A percentile compares a stretch with the other conserved stretches of the same genome.
These are phyloP conservation scores for Bolboschoenus planiculmis DNA, from an alignment of 176 grass and related monocot genomes.

Conservation along the genomic window DNA sequence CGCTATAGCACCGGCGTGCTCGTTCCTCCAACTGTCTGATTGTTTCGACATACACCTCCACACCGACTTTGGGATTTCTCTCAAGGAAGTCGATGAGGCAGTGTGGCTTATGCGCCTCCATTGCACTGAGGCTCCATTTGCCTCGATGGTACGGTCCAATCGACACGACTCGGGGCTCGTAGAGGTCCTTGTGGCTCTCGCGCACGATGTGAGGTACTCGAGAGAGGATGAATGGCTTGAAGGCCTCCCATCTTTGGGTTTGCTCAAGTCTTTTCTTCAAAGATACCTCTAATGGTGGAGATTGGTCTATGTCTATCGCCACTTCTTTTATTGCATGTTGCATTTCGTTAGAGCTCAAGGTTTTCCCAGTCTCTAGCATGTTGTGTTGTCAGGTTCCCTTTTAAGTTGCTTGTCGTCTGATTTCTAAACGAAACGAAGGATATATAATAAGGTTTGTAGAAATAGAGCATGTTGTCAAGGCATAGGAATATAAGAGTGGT, in stretches of 20 bases:
- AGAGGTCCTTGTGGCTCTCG: neutral
- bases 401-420: neutral
- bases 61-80: neutral
- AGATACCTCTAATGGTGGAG: slow-evolving; percentile 3
- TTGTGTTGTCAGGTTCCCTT: neutral
- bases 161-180: slow-evolving; percentile 22
- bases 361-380: neutral
- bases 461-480: neutral
- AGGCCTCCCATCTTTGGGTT: neutral
- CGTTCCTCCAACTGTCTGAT: slow-evolving; percentile 4
- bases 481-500: neutral
- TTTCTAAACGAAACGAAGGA: neutral
- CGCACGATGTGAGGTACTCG: slow-evolving; percentile 6
- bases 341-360: neutral
- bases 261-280: neutral
- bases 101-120: slow-evolving; percentile 15
- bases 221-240: slow-evolving; percentile 9
- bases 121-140: neutral
- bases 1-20: slow-evolving; percentile 19
- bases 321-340: neutral
- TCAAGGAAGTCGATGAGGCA: slow-evolving; percentile 10
- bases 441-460: neutral
- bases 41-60: neutral
- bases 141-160: slow-evolving; percentile 9
- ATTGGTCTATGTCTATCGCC: neutral